phyloP scores from a whole-genome alignment of 768 basidiomycete genomes.

The Sarcodon sp. region DNA sequence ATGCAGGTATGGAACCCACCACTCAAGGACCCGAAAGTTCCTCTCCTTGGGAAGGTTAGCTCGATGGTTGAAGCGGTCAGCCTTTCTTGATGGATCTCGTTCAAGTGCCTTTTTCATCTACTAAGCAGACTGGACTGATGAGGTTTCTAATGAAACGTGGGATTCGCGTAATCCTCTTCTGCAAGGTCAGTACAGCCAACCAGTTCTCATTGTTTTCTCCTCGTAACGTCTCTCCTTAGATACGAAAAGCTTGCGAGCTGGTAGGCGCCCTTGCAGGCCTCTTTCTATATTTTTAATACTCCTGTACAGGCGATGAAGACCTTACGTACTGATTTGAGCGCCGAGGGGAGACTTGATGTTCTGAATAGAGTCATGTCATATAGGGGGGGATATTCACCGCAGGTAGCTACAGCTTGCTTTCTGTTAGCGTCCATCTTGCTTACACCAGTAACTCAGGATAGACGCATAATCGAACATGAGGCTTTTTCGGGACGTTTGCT shows the following conservation, averaged over 20 bases:
- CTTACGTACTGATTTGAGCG: conserved; percentile 54
- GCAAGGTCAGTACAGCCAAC: conserved; percentile 39
- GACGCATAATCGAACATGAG: conserved; percentile 72
- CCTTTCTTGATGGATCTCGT: no score
- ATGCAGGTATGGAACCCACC: conserved; percentile 47
- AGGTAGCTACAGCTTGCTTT: background rate
- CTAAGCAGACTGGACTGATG: conserved; percentile 39
- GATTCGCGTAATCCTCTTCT: conserved; percentile 77
- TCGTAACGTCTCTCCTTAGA: conserved; percentile 24
- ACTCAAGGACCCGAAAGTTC: conserved; percentile 38
- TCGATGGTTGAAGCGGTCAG: conserved; percentile 46
- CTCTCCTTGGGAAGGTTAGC: conserved; percentile 38
- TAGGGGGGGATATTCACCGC: conserved; percentile 48
- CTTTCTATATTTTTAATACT: background rate
- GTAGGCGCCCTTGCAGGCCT: conserved; percentile 22
- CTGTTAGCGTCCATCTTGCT: conserved; percentile 40
- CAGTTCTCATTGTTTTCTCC: background rate
- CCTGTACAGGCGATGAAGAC: conserved; percentile 60
- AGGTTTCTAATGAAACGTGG: conserved; percentile 73
- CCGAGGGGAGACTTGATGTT: conserved; percentile 67
- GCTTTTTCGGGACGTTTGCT: conserved; percentile 78
- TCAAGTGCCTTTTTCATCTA: no score
- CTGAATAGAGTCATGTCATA: conserved; percentile 69
- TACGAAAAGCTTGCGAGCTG: conserved; percentile 72
- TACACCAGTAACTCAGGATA: conserved; percentile 57